Percentiles rank a stretch among this genome's conserved stretches.
Conservation (phyloP, 345 rosid genomes). For the Euphorbia tirucalli region DNA sequence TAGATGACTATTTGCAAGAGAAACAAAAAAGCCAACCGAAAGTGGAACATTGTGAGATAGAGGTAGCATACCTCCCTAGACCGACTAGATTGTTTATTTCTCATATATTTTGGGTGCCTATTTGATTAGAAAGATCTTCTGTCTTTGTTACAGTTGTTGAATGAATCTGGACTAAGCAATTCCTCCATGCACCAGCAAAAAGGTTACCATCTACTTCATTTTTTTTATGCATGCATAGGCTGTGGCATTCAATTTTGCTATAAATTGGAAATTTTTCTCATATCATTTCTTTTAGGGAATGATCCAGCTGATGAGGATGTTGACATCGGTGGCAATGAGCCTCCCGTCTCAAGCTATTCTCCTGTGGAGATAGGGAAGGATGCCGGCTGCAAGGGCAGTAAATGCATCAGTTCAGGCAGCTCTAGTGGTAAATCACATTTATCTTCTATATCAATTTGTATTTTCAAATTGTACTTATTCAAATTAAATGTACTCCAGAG, state of each 20-base stretch:
- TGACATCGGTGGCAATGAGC: constrained; percentile 29
- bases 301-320: constrained; percentile 22
- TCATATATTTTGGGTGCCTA: background rate
- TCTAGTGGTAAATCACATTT: constrained; percentile 47
- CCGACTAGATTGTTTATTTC: background rate
- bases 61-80: constrained; percentile 14
- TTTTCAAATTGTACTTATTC: background rate
- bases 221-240: background rate
- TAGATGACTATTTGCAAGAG: constrained; percentile 26
- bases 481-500: background rate
- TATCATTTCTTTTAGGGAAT: constrained; percentile 24
- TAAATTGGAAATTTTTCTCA: background rate
- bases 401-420: constrained; percentile 39
- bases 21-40: constrained; percentile 18
- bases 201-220: constrained; percentile 17
- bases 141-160: constrained; percentile 16
- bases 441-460: background rate
- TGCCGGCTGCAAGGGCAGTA: constrained; percentile 24
- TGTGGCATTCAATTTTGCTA: background rate
- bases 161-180: constrained; percentile 25
- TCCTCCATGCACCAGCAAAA: constrained; percentile 22
- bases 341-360: constrained; percentile 22
- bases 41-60: constrained; percentile 32
- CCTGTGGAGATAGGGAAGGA: constrained; percentile 28
- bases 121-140: background rate